phyloP scores from a whole-genome alignment of 2,329 filamentous ascomycete species.

The Tolypocladium amazonense region DNA sequence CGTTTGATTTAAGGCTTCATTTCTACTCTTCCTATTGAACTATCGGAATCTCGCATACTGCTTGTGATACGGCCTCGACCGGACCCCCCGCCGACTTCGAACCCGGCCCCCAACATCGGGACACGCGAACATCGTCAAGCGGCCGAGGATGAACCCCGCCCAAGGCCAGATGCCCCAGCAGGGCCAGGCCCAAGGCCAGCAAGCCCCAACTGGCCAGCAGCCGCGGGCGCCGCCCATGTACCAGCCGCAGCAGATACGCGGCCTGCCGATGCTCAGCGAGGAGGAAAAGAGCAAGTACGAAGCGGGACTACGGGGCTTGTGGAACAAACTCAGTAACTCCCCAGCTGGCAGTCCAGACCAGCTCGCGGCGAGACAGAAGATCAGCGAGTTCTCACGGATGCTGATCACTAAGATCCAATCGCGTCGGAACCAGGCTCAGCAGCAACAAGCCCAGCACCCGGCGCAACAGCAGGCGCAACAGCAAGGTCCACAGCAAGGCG shows the following conservation, averaged over 20 bases:
- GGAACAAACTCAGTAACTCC: constrained; percentile 38
- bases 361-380: constrained; percentile 42
- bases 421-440: constrained; percentile 23
- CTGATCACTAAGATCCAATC: constrained; percentile 40
- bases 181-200: constrained; percentile 13
- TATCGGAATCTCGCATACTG: not conserved
- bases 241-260: constrained; percentile 40
- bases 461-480: constrained; percentile 3
- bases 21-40: not conserved
- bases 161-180: constrained; percentile 13
- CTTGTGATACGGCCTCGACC: not conserved
- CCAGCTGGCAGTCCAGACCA: constrained; percentile 37
- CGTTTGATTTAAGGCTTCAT: not conserved
- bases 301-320: constrained; percentile 41
- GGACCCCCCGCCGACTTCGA: not conserved
- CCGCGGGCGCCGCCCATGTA: constrained; percentile 30
- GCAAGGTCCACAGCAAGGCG: constrained; percentile 1
- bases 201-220: constrained; percentile 12
- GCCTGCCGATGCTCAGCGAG: constrained; percentile 36
- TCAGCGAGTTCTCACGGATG: constrained; percentile 50
- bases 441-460: constrained; percentile 9
- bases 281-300: constrained; percentile 51
- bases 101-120: not conserved
- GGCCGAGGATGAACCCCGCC: constrained; percentile 13
- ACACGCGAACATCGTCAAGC: not conserved